A percentile compares a stretch with the other conserved stretches of the same genome.
These are phyloP conservation scores for Kokia cookei DNA, from an alignment of 441 rosid species.

Conservation along the genomic window DNA sequence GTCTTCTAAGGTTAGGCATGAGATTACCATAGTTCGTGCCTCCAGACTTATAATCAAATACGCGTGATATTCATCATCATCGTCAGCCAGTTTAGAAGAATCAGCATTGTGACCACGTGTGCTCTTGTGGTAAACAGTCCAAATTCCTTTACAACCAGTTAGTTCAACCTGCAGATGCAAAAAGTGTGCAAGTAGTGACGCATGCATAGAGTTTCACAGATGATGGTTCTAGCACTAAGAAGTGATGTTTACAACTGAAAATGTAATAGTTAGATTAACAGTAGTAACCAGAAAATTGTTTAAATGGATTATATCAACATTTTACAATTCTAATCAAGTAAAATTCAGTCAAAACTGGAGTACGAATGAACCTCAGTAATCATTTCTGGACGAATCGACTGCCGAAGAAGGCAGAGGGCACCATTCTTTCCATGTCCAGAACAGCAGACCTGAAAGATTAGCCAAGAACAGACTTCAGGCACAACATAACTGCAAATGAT, in stretches of 20 bases:
- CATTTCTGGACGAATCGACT: slow-evolving; percentile 96
- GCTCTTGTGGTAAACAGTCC: slow-evolving; percentile 98
- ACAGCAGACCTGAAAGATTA: slow-evolving; percentile 77
- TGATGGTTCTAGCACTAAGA: background rate
- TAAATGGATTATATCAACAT: background rate
- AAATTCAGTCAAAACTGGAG: slow-evolving; percentile 9
- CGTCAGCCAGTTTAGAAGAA: slow-evolving; percentile 62
- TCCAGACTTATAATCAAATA: slow-evolving; percentile 97
- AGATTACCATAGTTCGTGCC: slow-evolving; percentile 85
- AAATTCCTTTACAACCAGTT: slow-evolving; percentile 95
- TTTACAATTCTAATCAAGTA: background rate
- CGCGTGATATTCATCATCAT: slow-evolving; percentile 94
- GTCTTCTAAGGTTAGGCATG: slow-evolving; percentile 4
- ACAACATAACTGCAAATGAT: background rate
- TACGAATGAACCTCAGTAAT: slow-evolving; percentile 77
- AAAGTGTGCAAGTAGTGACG: background rate
- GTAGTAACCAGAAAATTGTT: background rate
- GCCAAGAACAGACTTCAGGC: slow-evolving; percentile 9
- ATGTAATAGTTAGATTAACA: background rate
- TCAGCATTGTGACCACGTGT: slow-evolving; percentile 70
- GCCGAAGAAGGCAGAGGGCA: slow-evolving; percentile 80
- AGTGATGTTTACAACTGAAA: background rate
- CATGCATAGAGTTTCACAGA: background rate
- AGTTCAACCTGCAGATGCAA: slow-evolving; percentile 73
- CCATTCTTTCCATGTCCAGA: slow-evolving; percentile 99